Conservation (phyloP, 2,329 filamentous ascomycete species). For the Pezicula neosporulosa region DNA sequence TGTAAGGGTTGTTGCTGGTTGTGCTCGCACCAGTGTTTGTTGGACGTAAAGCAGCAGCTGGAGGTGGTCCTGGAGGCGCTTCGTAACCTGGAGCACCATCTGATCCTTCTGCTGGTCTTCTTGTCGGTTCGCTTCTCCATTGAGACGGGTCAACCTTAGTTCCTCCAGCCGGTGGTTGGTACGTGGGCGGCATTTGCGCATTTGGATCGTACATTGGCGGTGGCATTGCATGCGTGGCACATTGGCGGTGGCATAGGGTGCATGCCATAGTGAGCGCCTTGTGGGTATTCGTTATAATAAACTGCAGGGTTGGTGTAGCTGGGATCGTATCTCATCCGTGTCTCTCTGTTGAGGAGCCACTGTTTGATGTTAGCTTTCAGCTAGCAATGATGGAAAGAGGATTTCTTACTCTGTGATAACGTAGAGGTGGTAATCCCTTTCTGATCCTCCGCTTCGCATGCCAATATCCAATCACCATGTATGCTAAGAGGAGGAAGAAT, state of each 20-base stretch:
- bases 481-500: constrained; percentile 53
- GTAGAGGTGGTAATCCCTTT: constrained; percentile 61
- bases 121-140: constrained; percentile 29
- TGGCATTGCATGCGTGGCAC: constrained; percentile 49
- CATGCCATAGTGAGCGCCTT: constrained; percentile 40
- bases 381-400: neutral
- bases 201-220: constrained; percentile 55
- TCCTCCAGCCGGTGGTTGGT: constrained; percentile 46
- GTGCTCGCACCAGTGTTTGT: constrained; percentile 28
- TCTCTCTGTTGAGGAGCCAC: constrained; percentile 27
- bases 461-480: constrained; percentile 64
- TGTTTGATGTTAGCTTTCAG: constrained; percentile 14
- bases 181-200: constrained; percentile 47
- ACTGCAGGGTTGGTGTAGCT: constrained; percentile 42
- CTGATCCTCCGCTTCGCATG: constrained; percentile 66
- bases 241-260: constrained; percentile 47
- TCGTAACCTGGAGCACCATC: constrained; percentile 33
- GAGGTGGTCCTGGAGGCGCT: constrained; percentile 48
- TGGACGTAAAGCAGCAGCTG: constrained; percentile 26
- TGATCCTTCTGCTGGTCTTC: constrained; percentile 21
- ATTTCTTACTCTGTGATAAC: constrained; percentile 63
- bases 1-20: constrained; percentile 29
- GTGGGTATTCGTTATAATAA: constrained; percentile 36
- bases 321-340: constrained; percentile 31
- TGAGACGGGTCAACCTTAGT: constrained; percentile 53